Base-by-base conservation (phyloP, 202 grass and related monocot species). In the Saccharum hybrid region DNA sequence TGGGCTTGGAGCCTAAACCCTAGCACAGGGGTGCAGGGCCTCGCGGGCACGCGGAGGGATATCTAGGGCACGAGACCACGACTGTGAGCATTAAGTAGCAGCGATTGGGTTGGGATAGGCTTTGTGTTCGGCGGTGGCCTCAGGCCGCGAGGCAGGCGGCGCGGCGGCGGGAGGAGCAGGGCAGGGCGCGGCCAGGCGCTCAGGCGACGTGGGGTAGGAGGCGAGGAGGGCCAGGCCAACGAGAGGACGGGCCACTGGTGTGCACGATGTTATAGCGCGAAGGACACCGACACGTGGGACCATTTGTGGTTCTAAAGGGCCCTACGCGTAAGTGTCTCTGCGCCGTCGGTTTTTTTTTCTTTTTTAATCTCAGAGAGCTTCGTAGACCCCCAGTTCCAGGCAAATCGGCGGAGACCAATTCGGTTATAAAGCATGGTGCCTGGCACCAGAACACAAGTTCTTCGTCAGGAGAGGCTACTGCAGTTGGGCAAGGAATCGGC, bases 1-100 rank as follows among this genome's bases (percentile, higher is more conserved):
- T 90, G 81, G 59, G 38, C 34, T 73, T 19, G 31, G 70, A 30
- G 71, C 38, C 64, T 87, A 90, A 90, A 87, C 89, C 89, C 89
- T 87, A 90, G 85, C 66, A 73, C 46, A 63, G 31, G 64, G 54
- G 26, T 30, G 71, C 81, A 69, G 81, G 52, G 56, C 71, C 81
- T 22, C 8, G 33, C 21, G 70, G 36, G 40, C 80, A 31, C 69
- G 54, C 7, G 42, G 30, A 40, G 41, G 56, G n/a, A 39, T 75
- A 76, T 15, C 69, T 83, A 70, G 54, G 38, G 39, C 72, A 39
- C 52, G 14, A 40, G 28, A 11, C 56, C n/a, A 56, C 18, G 16
- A 43, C 46, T 14, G n/a, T 26, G 70, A 59, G 63, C 41, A 36
- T 77, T 45, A 65, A 6, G 42, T 42, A 15, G 56, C 7, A 71